Conservation (phyloP, 257 asterid species). For the Oldenlandia corymbosa region DNA sequence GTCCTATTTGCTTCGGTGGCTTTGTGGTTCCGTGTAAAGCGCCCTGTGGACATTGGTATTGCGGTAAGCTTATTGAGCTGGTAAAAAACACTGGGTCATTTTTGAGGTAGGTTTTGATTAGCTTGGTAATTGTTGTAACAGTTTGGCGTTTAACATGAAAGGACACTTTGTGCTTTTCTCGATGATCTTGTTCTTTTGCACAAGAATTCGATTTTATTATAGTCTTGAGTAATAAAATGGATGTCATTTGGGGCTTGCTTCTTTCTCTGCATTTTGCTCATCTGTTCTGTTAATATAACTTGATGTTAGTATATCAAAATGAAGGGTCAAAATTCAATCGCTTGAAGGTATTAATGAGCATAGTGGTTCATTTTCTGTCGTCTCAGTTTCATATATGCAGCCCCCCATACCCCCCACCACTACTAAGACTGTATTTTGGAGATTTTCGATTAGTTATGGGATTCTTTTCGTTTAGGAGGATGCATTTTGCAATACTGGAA, state of each 20-base stretch:
- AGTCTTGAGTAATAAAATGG: no score
- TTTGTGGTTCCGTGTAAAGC: slow-evolving; percentile 61
- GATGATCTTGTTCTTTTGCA: background rate
- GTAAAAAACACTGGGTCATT: background rate
- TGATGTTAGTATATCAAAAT: no score
- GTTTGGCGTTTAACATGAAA: background rate
- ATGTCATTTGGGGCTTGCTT: no score
- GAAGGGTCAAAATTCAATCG: no score
- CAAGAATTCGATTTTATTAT: background rate
- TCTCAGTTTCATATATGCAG: no score
- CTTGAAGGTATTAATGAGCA: no score
- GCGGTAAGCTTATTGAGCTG: slow-evolving; percentile 34
- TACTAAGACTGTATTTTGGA: no score
- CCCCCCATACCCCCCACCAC: no score
- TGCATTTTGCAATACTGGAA: slow-evolving; percentile 84
- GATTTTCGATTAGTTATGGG: no score
- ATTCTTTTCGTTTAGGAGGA: slow-evolving; percentile 38
- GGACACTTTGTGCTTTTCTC: background rate
- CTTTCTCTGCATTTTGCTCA: no score
- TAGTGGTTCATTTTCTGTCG: no score
- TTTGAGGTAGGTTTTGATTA: background rate
- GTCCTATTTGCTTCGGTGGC: slow-evolving; percentile 62
- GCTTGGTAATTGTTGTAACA: background rate
- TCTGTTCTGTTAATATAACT: no score
- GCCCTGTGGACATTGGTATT: slow-evolving; percentile 82